phyloP scores from a whole-genome alignment of 2,329 filamentous ascomycete genomes.

The Clarireedia sp. region DNA sequence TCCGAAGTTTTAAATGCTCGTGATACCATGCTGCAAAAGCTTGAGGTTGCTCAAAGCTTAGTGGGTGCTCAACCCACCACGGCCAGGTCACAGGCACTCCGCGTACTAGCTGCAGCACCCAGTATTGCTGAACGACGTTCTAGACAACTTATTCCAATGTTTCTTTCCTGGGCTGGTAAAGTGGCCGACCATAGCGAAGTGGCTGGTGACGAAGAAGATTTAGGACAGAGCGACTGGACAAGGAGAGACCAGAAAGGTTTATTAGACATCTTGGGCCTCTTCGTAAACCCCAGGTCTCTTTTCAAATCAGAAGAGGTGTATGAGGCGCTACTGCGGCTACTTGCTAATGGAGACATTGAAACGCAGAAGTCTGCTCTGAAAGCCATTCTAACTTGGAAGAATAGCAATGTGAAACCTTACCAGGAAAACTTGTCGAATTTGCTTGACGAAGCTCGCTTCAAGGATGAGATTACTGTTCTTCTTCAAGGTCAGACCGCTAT shows the following conservation, averaged over 20 bases:
- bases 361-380: slow-evolving; percentile 81
- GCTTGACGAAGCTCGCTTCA: slow-evolving; percentile 83
- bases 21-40: slow-evolving; percentile 52
- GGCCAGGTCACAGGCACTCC: slow-evolving; percentile 70
- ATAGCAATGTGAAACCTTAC: slow-evolving; percentile 65
- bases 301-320: slow-evolving; percentile 73
- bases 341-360: slow-evolving; percentile 84
- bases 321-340: slow-evolving; percentile 61
- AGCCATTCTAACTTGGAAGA: slow-evolving; percentile 84
- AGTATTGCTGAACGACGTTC: slow-evolving; percentile 78
- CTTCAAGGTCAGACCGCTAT: slow-evolving; percentile 70
- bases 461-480: slow-evolving; percentile 87
- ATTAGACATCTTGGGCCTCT: slow-evolving; percentile 73
- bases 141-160: slow-evolving; percentile 73
- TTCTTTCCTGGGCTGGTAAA: slow-evolving; percentile 69
- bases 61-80: slow-evolving; percentile 43
- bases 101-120: slow-evolving; percentile 66
- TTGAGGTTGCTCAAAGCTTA: slow-evolving; percentile 55
- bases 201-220: slow-evolving; percentile 21
- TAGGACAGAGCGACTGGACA: slow-evolving; percentile 50
- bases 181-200: slow-evolving; percentile 31
- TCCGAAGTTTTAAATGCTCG: slow-evolving; percentile 44
- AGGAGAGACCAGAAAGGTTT: slow-evolving; percentile 78
- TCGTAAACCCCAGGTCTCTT: slow-evolving; percentile 77
- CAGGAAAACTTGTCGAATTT: slow-evolving; percentile 80